phyloP scores from a whole-genome alignment of 139 green algal genomes.

The Chlamydomonas applanata region DNA sequence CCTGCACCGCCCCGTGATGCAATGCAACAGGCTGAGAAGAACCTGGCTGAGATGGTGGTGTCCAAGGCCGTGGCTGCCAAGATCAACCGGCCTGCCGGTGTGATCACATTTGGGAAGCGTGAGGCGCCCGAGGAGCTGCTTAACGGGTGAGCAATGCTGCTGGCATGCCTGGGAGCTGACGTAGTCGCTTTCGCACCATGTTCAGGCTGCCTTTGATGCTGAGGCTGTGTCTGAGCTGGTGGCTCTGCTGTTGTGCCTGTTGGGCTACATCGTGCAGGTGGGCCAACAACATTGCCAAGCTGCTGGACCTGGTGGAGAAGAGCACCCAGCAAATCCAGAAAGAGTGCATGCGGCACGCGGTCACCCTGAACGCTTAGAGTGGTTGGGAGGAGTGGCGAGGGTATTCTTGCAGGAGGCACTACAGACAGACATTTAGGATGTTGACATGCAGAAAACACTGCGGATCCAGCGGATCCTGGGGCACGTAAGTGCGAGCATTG shows the following conservation, averaged over 20 bases:
- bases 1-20: not conserved
- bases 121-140: constrained; percentile 65
- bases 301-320: constrained; percentile 90
- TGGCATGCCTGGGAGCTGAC: too few species aligned
- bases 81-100: constrained; percentile 89
- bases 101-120: constrained; percentile 71
- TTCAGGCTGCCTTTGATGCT: too few species aligned
- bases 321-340: constrained; percentile 91
- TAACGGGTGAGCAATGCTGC: constrained; percentile 48
- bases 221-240: too few species aligned
- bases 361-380: constrained; percentile 43
- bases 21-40: constrained; percentile 83
- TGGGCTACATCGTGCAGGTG: constrained; percentile 38
- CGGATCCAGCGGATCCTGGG: too few species aligned
- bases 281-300: constrained; percentile 74
- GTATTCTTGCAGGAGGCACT: too few species aligned
- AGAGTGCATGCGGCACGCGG: constrained; percentile 88
- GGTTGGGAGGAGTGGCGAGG: too few species aligned
- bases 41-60: constrained; percentile 89
- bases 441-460: too few species aligned
- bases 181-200: too few species aligned
- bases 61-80: constrained; percentile 77
- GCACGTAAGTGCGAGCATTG: too few species aligned
- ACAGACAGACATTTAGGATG: too few species aligned
- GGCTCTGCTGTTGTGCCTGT: too few species aligned